These are phyloP conservation scores for Fusarium nanum DNA, from an alignment of 2,329 filamentous ascomycete species.

Conservation along the genomic window DNA sequence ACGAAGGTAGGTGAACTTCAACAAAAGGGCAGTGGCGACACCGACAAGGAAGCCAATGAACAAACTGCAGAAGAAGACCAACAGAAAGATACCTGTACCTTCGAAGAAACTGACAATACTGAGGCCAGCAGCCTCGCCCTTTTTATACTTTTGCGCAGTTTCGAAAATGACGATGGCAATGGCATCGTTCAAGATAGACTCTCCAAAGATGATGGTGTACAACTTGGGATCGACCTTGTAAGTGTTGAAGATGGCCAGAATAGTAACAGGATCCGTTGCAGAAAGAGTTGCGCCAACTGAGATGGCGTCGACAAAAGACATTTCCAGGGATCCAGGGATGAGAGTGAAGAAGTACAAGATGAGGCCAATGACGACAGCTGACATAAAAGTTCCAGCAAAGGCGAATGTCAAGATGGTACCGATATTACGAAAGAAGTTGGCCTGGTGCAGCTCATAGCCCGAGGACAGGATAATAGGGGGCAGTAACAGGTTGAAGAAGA, in stretches of 20 bases:
- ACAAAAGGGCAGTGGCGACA: slow-evolving; percentile 83
- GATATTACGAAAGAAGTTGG: slow-evolving; percentile 99
- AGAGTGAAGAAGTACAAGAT: slow-evolving; percentile 91
- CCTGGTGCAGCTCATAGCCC: slow-evolving; percentile 96
- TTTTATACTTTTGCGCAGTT: slow-evolving; percentile 92
- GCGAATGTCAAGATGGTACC: slow-evolving; percentile 97
- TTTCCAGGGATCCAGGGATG: slow-evolving; percentile 83
- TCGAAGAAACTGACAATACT: slow-evolving; percentile 88
- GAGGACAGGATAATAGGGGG: slow-evolving; percentile 97
- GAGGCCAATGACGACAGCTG: slow-evolving; percentile 90
- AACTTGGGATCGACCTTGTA: slow-evolving; percentile 99
- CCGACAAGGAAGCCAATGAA: slow-evolving; percentile 89
- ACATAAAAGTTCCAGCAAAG: slow-evolving; percentile 96
- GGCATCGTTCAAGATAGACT: slow-evolving; percentile 97
- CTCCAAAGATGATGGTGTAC: slow-evolving; percentile 98
- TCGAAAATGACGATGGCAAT: slow-evolving; percentile 99
- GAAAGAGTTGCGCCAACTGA: slow-evolving; percentile 96
- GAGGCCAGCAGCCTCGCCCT: slow-evolving; percentile 76
- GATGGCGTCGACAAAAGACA: slow-evolving; percentile 95
- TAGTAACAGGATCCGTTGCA: slow-evolving; percentile 96
- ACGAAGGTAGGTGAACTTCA: slow-evolving; percentile 95
- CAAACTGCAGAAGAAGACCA: slow-evolving; percentile 95
- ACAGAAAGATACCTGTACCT: slow-evolving; percentile 92
- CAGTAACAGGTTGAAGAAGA: slow-evolving; percentile 99
- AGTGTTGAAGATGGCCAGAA: slow-evolving; percentile 97